Base-by-base conservation (phyloP, 805 yeast genomes). In the Candida maltosa region DNA sequence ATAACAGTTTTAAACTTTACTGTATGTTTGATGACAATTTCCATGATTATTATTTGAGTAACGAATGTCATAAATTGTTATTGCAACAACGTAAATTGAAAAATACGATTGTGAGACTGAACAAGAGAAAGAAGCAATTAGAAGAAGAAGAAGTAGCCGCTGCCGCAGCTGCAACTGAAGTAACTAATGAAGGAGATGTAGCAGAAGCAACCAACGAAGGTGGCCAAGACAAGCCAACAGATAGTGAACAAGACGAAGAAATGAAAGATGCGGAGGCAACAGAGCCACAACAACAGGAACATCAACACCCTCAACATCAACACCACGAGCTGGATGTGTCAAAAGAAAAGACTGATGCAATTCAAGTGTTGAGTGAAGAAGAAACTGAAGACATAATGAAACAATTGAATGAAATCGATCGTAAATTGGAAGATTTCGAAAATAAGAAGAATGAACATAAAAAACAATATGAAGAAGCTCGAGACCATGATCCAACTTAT, bases 1-100 rank as follows among this genome's bases (percentile, higher is more conserved):
- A 88, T 58, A 76, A 80, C 47, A 81, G 93, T 42, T 89, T 88
- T 64, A 86, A 84, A 59, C 57, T 86, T 47, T 89, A 86, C 56
- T 83, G 91, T 29, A 76, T 85, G 18, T 76, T 88, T 20, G 93
- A 85, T 61, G 93, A 85, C 49, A 70, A 72, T 34, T 82, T 83
- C 49, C 93, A 84, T 57, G 89, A 85, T 58, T 85, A 85, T 60
- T 62, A 62, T 16, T 73, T 79, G 44, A 78, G 86, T 46, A 88
- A 89, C 22, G 77, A 70, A 52, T 77, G 83, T 48, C 93, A 85
- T 57, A 80, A 79, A 51, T 66, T 74, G 32, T 60, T 84, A 37
- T 61, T 84, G 42, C 63, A 70, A 26, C 81, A 79, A 52, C 65
- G 85, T 40, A 78, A 72, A 48, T 68, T 68, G 44, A 82, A 80